Conservation (phyloP, 371 early-diverging fungal genomes). For the Syncephalastrum sp. region DNA sequence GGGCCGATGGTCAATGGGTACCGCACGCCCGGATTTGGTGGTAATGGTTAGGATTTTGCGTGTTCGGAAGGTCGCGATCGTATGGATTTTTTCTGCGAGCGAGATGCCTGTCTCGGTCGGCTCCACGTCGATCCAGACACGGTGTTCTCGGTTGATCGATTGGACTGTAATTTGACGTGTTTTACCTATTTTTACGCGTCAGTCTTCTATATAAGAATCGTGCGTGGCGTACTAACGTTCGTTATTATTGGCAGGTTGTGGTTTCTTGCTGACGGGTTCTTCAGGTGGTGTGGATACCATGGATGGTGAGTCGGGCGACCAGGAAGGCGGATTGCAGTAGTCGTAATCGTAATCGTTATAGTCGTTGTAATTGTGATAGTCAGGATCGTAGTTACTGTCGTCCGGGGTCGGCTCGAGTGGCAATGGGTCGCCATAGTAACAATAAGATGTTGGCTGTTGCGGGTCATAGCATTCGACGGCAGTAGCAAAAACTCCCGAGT, state of each 20-base stretch:
- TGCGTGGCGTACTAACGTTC: no score
- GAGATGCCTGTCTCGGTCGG: slow-evolving; percentile 47
- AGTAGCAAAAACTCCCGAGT: slow-evolving; percentile 7
- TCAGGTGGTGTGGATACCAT: slow-evolving; percentile 2
- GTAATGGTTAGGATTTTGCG: slow-evolving; percentile 43
- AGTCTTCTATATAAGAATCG: not conserved
- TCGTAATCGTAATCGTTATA: not conserved
- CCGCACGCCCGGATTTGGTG: slow-evolving; percentile 33
- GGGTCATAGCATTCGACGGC: not conserved
- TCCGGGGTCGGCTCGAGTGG: slow-evolving; percentile 7
- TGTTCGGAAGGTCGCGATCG: slow-evolving; percentile 49
- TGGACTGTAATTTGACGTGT: slow-evolving; percentile 46
- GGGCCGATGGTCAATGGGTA: slow-evolving; percentile 39
- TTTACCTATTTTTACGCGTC: not conserved
- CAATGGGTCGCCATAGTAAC: slow-evolving; percentile 2
- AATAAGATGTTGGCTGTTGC: slow-evolving; percentile 8
- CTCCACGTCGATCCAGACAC: slow-evolving; percentile 47
- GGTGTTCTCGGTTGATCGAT: slow-evolving; percentile 44
- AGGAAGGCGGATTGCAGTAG: not conserved
- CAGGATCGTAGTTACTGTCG: not conserved
- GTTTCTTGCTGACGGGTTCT: not conserved
- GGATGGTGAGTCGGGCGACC: not conserved
- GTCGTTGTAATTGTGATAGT: slow-evolving; percentile 1
- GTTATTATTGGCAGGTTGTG: not conserved
- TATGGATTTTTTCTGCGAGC: slow-evolving; percentile 45